A percentile compares a stretch with the other conserved stretches of the same genome.
Conservation (phyloP, 2,329 filamentous ascomycete species). For the Ophiostoma populinum region DNA sequence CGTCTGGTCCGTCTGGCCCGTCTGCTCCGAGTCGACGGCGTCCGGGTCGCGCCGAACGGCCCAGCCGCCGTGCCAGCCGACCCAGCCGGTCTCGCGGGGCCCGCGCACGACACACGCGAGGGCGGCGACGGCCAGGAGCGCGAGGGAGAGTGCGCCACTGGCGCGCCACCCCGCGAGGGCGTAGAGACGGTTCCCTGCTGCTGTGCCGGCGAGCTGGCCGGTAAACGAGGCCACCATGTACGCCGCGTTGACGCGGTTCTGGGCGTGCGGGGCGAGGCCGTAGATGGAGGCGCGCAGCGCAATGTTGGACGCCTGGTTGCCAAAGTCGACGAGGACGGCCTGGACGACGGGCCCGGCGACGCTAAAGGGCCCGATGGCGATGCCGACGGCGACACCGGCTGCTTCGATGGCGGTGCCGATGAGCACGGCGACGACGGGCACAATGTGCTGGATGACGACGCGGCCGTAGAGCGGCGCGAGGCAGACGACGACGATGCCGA, state of each 20-base stretch:
- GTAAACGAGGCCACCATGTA: constrained; percentile 66
- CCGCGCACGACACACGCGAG: constrained; percentile 21
- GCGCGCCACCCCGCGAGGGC: constrained; percentile 32
- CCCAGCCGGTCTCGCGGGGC: constrained; percentile 23
- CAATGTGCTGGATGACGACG: constrained; percentile 50
- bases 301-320: constrained; percentile 56
- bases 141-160: constrained; percentile 26
- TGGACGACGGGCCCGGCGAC: constrained; percentile 59
- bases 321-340: constrained; percentile 53
- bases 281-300: constrained; percentile 58
- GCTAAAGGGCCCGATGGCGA: constrained; percentile 46
- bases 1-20: neutral
- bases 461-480: constrained; percentile 53
- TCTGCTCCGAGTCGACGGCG: too few relatives aligned
- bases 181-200: constrained; percentile 36
- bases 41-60: constrained; percentile 12
- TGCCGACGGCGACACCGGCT: constrained; percentile 46
- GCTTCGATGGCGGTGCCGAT: constrained; percentile 42
- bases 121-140: constrained; percentile 20
- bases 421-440: constrained; percentile 50
- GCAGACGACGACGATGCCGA: constrained; percentile 53
- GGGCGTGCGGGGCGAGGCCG: constrained; percentile 47
- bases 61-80: constrained; percentile 27
- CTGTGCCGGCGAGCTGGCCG: constrained; percentile 56
- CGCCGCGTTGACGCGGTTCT: constrained; percentile 64